These are phyloP conservation scores for Heliocybe sulcata DNA, from an alignment of 1,284 basidiomycete species.

Conservation along the genomic window DNA sequence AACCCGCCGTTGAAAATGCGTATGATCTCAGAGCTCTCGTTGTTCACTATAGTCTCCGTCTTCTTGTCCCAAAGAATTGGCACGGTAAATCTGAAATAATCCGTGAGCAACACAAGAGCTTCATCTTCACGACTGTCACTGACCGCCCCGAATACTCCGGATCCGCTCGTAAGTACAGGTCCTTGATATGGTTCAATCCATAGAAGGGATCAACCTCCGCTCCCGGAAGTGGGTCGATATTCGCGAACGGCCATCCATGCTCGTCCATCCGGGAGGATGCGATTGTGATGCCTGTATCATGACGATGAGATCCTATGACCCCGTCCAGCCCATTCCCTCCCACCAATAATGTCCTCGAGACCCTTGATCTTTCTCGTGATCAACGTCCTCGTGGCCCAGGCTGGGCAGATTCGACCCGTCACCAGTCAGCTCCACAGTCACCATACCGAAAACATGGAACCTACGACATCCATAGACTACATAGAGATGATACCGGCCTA, in stretches of 20 bases:
- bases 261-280: slow-evolving; percentile 86
- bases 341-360: slow-evolving; percentile 78
- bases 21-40: slow-evolving; percentile 92
- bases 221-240: slow-evolving; percentile 60
- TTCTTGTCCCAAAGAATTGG: slow-evolving; percentile 97
- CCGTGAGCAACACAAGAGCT: not conserved
- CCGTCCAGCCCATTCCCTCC: too few species aligned
- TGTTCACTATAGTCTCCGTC: slow-evolving; percentile 85
- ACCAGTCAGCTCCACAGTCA: not conserved
- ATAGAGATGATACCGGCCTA: slow-evolving; percentile 86
- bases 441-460: slow-evolving; percentile 19
- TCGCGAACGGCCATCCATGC: slow-evolving; percentile 86
- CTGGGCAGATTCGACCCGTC: slow-evolving; percentile 24
- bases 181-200: slow-evolving; percentile 67
- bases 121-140: slow-evolving; percentile 7
- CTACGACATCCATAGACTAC: slow-evolving; percentile 76
- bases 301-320: too few species aligned
- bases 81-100: slow-evolving; percentile 64
- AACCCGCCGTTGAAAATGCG: slow-evolving; percentile 87
- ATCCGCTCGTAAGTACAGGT: slow-evolving; percentile 79
- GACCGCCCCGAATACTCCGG: slow-evolving; percentile 64
- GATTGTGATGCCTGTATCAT: slow-evolving; percentile 38
- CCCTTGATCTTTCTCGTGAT: slow-evolving; percentile 91
- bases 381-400: slow-evolving; percentile 91
- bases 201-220: slow-evolving; percentile 71